Evolutionary conservation across 2,329 filamentous ascomycete genomes (phyloP), one percentile per base, ranked within the genome.

Genomic region (Trichoderma pleuroti): DNA sequence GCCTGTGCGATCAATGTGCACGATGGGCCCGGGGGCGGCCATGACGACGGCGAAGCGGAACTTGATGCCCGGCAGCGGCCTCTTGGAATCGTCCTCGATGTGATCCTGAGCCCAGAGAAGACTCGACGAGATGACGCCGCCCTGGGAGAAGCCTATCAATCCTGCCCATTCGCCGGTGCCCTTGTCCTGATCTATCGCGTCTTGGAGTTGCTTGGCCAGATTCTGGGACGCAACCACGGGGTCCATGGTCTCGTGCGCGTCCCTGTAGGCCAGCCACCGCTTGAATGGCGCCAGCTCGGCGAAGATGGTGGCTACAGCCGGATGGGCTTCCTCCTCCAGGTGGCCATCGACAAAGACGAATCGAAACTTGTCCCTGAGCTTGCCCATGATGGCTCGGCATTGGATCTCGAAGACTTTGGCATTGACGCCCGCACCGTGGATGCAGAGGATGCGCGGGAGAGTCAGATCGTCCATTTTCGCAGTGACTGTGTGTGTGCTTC

Each of bases 351-450:
- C 88, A 81, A 91, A 95, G 76, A 92, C 88, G 73, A 94, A 85
- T 52, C 92, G 89, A 79, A 93, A 93, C 59, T 85, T 80, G 8
- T 84, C 78, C 57, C 81, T 77, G 0, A 93, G 86, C 30, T 76
- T 78, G 34, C 77, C 74, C 63, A 80, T 78, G 68, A 87, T 75
- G 73, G 82, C 82, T 72, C 92, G 91, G 74, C 89, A 88, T 81
- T 94, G 92, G 12, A 86, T 79, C 72, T 85, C 82, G 82, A 94
- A 94, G 78, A 93, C 88, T 52, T 84, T 77, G n/a, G 86, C 89
- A 76, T 91, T 93, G 73, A 90, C 89, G 72, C 92, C 92, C 75
- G 92, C 92, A 77, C 92, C 92, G 79, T 94, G 92, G n/a, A 94
- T 88, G 80, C 91, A 94, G 74, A 94, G 89, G 74, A 94, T 88